Conservation (phyloP, 129 eudicot genomes). For the Solidago caesia region DNA sequence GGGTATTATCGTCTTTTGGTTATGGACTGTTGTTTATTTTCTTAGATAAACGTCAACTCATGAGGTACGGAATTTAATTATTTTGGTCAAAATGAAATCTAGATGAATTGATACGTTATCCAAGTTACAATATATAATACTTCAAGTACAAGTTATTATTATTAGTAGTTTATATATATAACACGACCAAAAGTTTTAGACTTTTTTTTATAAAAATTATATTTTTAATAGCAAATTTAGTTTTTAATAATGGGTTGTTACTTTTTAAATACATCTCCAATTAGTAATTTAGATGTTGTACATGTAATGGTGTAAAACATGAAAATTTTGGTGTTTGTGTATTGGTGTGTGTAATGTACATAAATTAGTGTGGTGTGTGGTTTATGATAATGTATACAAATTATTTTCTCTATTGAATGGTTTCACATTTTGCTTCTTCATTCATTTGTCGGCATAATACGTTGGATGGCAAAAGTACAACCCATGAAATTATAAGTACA, state of each 20-base stretch:
- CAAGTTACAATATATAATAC: conserved; percentile 9
- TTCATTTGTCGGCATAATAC: conserved; percentile 4
- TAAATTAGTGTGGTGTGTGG: too few relatives aligned
- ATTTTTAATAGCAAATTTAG: too few relatives aligned
- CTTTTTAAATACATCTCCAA: too few relatives aligned
- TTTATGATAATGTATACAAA: too few relatives aligned
- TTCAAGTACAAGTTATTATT: conserved; percentile 1
- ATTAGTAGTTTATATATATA: too few relatives aligned
- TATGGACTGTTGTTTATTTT: not conserved
- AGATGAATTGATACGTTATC: conserved; percentile 14
- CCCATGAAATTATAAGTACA: not conserved
- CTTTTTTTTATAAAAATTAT: too few relatives aligned
- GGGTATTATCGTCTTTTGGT: not conserved
- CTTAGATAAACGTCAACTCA: conserved; percentile 15
- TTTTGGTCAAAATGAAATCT: conserved; percentile 15
- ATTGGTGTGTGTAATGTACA: too few relatives aligned
- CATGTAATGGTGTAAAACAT: too few relatives aligned
- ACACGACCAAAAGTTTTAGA: too few relatives aligned
- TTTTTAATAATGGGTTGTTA: too few relatives aligned
- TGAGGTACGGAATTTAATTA: conserved; percentile 1
- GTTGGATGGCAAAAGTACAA: not conserved
- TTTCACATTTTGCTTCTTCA: conserved; percentile 4
- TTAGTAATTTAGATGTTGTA: too few relatives aligned
- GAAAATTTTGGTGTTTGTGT: too few relatives aligned
- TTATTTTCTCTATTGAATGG: not conserved